phyloP scores from a whole-genome alignment of 176 grass and related monocot genomes.

The Eragrostis nindensis region DNA sequence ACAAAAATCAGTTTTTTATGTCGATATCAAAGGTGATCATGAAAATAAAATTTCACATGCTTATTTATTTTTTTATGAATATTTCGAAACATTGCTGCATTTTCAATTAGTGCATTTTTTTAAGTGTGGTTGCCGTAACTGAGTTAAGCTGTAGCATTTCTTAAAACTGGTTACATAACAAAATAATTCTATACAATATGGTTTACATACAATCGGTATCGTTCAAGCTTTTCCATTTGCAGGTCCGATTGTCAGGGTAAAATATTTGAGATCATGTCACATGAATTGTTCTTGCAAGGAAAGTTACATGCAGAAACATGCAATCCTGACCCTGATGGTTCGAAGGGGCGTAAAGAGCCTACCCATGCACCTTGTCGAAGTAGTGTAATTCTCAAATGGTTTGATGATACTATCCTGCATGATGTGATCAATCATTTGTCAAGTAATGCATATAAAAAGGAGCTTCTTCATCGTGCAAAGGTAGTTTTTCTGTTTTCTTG shows the following conservation, averaged over 20 bases:
- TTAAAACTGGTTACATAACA: conserved; percentile 3
- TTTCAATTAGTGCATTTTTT: background rate
- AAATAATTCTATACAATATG: background rate
- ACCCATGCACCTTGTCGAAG: conserved; percentile 37
- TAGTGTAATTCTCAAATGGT: conserved; percentile 59
- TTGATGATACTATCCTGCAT: conserved; percentile 51
- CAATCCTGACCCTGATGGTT: conserved; percentile 18
- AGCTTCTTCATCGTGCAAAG: conserved; percentile 74
- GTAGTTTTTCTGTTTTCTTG: conserved; percentile 42
- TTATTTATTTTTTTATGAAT: background rate
- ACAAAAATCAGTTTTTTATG: background rate
- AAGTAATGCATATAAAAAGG: conserved; percentile 52
- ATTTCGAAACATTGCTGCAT: background rate
- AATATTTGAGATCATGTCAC: conserved; percentile 77
- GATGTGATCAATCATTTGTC: conserved; percentile 65
- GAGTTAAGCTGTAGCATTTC: background rate
- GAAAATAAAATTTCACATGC: background rate
- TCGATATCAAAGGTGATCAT: background rate
- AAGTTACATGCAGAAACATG: conserved; percentile 52
- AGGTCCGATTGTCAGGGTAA: conserved; percentile 72
- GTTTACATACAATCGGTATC: background rate
- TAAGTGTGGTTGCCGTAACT: background rate
- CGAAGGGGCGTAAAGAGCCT: conserved; percentile 43
- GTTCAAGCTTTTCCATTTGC: conserved; percentile 37
- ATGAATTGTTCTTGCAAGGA: conserved; percentile 85